Percentiles rank a stretch among this genome's conserved stretches.
Evolutionary conservation across 1,284 basidiomycete genomes (phyloP).

Genomic region (Heterobasidion parviporum): DNA sequence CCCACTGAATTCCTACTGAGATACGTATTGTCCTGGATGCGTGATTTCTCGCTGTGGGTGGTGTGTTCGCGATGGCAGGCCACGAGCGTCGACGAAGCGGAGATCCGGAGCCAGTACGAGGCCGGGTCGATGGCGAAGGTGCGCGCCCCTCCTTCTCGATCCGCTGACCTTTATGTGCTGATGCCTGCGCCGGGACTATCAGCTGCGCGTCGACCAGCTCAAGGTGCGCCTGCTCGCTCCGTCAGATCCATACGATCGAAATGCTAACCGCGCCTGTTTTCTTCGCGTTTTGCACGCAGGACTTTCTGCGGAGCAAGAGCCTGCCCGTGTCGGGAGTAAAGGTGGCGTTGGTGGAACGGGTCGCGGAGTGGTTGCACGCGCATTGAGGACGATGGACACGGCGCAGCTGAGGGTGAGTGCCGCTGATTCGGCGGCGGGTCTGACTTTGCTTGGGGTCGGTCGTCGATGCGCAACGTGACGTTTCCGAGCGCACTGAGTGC

Average conservation of each 20-base stretch:
- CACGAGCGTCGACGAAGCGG: slow-evolving; percentile 46
- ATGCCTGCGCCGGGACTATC: slow-evolving; percentile 3
- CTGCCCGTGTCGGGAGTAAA: slow-evolving; percentile 58
- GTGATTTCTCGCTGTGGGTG: neutral
- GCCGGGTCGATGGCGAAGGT: slow-evolving; percentile 59
- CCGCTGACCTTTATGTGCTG: slow-evolving; percentile 10
- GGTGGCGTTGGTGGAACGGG: slow-evolving; percentile 56
- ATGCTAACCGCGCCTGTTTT: neutral
- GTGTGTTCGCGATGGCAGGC: slow-evolving; percentile 35
- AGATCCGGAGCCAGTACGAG: slow-evolving; percentile 59
- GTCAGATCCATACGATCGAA: neutral
- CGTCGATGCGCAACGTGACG: too few relatives aligned
- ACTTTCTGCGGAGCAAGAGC: slow-evolving; percentile 61
- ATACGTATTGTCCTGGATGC: neutral
- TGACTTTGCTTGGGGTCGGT: too few relatives aligned
- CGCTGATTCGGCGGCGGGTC: too few relatives aligned
- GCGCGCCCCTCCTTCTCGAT: slow-evolving; percentile 13
- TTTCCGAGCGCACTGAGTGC: too few relatives aligned
- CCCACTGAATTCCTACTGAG: neutral
- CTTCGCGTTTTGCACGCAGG: slow-evolving; percentile 27
- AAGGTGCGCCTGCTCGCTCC: slow-evolving; percentile 42
- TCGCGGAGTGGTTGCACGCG: slow-evolving; percentile 48
- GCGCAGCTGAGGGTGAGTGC: too few relatives aligned
- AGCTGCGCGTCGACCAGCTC: slow-evolving; percentile 75
- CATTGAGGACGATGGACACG: slow-evolving; percentile 16